phyloP scores from a whole-genome alignment of 495 filamentous ascomycete species.

The Xylaria intraflava region DNA sequence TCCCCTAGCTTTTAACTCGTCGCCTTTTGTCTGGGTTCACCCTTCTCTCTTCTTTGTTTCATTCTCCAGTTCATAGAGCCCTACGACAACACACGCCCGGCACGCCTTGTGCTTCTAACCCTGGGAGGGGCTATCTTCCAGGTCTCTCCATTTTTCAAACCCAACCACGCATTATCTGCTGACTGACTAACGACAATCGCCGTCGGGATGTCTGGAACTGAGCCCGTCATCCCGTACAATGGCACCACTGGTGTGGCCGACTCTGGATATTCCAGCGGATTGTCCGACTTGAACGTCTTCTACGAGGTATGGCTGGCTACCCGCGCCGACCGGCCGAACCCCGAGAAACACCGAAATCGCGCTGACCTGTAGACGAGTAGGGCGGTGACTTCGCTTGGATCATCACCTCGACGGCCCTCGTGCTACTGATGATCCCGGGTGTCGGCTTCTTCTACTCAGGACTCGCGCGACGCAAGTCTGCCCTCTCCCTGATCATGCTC shows the following conservation, averaged over 20 bases:
- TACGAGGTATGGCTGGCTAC: conserved; percentile 26
- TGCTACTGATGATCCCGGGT: conserved; percentile 86
- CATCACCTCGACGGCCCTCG: conserved; percentile 69
- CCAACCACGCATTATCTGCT: neutral
- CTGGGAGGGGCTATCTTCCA: neutral
- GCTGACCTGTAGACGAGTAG: conserved; percentile 37
- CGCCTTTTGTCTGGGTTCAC: neutral
- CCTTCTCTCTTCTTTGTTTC: neutral
- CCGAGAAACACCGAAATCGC: neutral
- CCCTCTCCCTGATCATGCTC: conserved; percentile 92
- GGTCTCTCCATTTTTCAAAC: neutral
- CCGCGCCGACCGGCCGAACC: neutral
- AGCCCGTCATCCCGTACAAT: conserved; percentile 28
- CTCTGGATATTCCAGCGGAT: conserved; percentile 22
- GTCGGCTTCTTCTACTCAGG: conserved; percentile 99
- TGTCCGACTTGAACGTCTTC: conserved; percentile 28
- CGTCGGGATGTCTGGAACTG: conserved; percentile 26
- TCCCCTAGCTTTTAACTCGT: too few relatives aligned
- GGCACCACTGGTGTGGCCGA: conserved; percentile 24
- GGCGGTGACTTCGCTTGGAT: conserved; percentile 81
- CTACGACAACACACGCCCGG: neutral
- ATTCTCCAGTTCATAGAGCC: neutral
- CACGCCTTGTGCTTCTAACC: neutral
- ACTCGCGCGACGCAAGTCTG: conserved; percentile 90
- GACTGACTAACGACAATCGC: neutral